Evolutionary conservation across 75 land plant genomes (phyloP), one percentile per base, ranked within the genome.

Genomic region (Ceratopteris richardii): DNA sequence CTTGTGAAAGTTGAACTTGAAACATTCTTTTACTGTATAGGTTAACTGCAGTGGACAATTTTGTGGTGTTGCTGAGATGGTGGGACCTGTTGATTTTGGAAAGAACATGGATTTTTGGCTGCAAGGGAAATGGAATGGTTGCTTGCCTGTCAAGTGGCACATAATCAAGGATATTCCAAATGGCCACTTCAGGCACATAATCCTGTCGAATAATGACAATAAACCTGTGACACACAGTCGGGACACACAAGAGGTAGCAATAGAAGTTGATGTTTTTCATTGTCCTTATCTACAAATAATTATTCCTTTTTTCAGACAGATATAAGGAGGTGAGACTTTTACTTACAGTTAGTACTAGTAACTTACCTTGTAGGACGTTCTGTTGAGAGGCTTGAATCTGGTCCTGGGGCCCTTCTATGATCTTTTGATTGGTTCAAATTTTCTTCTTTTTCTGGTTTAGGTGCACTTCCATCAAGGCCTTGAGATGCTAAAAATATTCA

Each of bases 81-180:
- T 63, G n/a, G 77, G 79, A 0, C 70, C 72, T 2, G 85, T 82
- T 52, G 85, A 82, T 58, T 82, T 82, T 53, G 20, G 66, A 59
- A 83, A 65, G 56, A 79, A 51, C 62, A 54, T 83, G 16, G 82
- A 76, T 21, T 79, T 79, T 29, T 83, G 86, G 86, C 82, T 79
- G 52, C 86, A 83, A 52, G 86, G 79, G 40, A 83, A 83, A 51
- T 79, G 86, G 86, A 73, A 36, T 67, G 86, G 86, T n/a, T 79
- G 70, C 36, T 80, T 84, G 23, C 70, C 78, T 44, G 69, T 84
- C 26, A 79, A 80, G 60, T 84, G 87, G 80, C 87, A 80, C 44
- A 69, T 84, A 41, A 62, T 84, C 19, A 84, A 80, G 62, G 83
- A 84, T 69, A 67, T 84, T 11, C 87, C 80, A 10, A 80, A 80